These are phyloP conservation scores for Sordariomycetes sp. DNA, from an alignment of 2,329 filamentous ascomycete genomes.

Conservation along the genomic window DNA sequence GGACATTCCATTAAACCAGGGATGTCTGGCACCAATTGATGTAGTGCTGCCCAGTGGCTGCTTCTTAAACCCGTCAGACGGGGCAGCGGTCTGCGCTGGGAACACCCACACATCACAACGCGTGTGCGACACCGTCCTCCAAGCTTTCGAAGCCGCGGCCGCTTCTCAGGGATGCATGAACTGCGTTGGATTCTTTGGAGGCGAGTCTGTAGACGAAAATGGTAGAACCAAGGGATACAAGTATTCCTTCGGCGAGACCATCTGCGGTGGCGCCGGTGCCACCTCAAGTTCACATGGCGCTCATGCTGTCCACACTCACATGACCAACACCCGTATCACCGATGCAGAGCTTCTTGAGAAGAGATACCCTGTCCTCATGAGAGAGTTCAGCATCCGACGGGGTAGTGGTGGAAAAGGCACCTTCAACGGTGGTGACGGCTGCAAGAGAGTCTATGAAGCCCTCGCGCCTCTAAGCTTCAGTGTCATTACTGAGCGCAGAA, in stretches of 20 bases:
- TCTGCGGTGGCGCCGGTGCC: slow-evolving; percentile 23
- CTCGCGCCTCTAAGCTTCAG: slow-evolving; percentile 63
- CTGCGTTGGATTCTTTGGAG: slow-evolving; percentile 19
- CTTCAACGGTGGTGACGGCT: slow-evolving; percentile 61
- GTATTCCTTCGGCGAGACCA: slow-evolving; percentile 20
- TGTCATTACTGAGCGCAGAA: slow-evolving; percentile 67
- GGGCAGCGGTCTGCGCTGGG: slow-evolving; percentile 41
- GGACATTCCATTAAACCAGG: slow-evolving; percentile 29
- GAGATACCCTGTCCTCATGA: slow-evolving; percentile 23
- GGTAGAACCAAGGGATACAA: no score
- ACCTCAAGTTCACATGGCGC: slow-evolving; percentile 17
- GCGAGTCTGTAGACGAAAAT: no score
- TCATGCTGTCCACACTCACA: slow-evolving; percentile 16
- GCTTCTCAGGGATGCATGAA: slow-evolving; percentile 21
- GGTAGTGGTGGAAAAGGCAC: slow-evolving; percentile 49
- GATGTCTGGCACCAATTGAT: slow-evolving; percentile 23
- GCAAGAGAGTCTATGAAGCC: slow-evolving; percentile 69
- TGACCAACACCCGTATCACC: slow-evolving; percentile 22
- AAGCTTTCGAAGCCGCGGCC: slow-evolving; percentile 14
- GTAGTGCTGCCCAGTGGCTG: slow-evolving; percentile 19
- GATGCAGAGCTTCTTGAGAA: slow-evolving; percentile 23
- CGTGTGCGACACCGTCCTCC: slow-evolving; percentile 20
- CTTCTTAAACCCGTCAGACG: slow-evolving; percentile 21
- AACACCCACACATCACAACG: slow-evolving; percentile 43
- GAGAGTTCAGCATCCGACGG: slow-evolving; percentile 54